A percentile compares a stretch with the other conserved stretches of the same genome.
These are phyloP conservation scores for Stagonosporopsis rhizophila DNA, from an alignment of 2,329 filamentous ascomycete species.

Conservation along the genomic window DNA sequence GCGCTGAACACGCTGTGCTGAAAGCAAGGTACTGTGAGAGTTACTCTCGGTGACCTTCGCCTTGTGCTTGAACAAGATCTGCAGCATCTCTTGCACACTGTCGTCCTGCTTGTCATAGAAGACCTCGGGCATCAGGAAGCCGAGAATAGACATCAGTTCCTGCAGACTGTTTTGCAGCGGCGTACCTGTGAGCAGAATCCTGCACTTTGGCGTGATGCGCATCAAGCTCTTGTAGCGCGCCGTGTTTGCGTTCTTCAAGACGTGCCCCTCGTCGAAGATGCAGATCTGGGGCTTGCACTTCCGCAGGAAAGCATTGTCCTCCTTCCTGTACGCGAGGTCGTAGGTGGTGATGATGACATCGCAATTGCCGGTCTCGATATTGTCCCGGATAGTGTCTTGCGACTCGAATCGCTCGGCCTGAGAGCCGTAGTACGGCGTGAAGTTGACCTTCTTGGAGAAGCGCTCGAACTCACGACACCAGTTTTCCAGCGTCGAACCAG, in stretches of 20 bases:
- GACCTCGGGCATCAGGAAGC: constrained; percentile 89
- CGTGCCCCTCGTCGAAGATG: constrained; percentile 94
- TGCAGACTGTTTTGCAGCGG: constrained; percentile 94
- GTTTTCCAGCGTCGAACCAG: constrained; percentile 92
- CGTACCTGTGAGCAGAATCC: constrained; percentile 86
- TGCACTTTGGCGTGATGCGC: constrained; percentile 79
- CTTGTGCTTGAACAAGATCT: constrained; percentile 89
- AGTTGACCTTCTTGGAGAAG: constrained; percentile 79
- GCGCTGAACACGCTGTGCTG: constrained; percentile 82
- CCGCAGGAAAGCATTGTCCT: constrained; percentile 69
- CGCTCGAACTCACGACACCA: constrained; percentile 90
- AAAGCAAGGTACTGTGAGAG: constrained; percentile 78
- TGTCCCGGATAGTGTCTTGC: constrained; percentile 70
- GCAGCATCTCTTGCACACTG: constrained; percentile 74
- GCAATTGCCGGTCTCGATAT: constrained; percentile 62
- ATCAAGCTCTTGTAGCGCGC: constrained; percentile 81
- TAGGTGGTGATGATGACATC: constrained; percentile 78
- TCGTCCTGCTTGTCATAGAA: constrained; percentile 70
- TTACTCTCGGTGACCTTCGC: constrained; percentile 79
- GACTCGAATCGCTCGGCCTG: constrained; percentile 72
- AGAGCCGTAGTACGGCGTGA: constrained; percentile 75
- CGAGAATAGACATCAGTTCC: constrained; percentile 87
- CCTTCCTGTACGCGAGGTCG: constrained; percentile 66
- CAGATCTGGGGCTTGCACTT: constrained; percentile 64
- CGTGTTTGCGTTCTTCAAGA: constrained; percentile 86